Evolutionary conservation across 148 eudicot species (phyloP), one percentile per base, ranked within the genome.

Genomic region (Diospyros lotus): DNA sequence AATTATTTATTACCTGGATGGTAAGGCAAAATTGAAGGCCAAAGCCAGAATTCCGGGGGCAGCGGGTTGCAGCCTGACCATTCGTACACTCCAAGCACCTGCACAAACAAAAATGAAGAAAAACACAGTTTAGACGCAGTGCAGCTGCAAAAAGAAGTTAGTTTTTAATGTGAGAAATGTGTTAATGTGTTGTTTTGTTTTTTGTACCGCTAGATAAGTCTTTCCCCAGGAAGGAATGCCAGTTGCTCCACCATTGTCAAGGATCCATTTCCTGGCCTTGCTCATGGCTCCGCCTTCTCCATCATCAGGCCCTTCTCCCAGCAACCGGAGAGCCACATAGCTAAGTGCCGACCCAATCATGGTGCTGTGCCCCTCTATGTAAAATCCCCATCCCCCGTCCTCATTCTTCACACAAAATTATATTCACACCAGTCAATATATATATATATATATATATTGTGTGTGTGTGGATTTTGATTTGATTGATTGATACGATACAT

Each of bases 81-180:
- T n/a, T 76, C 79, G 7, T 76, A 76, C 11, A 76, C 68, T 15
- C 79, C 79, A 51, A 69, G 62, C 13, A 76, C 73, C 79, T 76
- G 66, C 51, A 69, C 48, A 52, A 5, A 2, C n/a, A 0, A 11
- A 28, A 28, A 28, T 28, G 28, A 28, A 28, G 28, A 28, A 28
- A 28, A 28, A 28, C 28, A 28, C 28, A 28, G 28, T 28, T 28
- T 28, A 28, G 28, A 28, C 0, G 28, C 28, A 28, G 28, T 28
- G 28, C 0, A 28, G 28, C 28, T 28, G 28, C 28, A 28, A 28
- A 28, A 28, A 28, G 28, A 28, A 28, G 28, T 28, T 28, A 0
- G 0, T 28, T 28, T 28, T 28, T 28, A 28, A 28, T 28, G 28
- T 28, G 28, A 28, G n/a, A n/a, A n/a, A n/a, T n/a, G n/a, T n/a